Base-by-base conservation (phyloP, 805 yeast species). In the Candida berthetii region DNA sequence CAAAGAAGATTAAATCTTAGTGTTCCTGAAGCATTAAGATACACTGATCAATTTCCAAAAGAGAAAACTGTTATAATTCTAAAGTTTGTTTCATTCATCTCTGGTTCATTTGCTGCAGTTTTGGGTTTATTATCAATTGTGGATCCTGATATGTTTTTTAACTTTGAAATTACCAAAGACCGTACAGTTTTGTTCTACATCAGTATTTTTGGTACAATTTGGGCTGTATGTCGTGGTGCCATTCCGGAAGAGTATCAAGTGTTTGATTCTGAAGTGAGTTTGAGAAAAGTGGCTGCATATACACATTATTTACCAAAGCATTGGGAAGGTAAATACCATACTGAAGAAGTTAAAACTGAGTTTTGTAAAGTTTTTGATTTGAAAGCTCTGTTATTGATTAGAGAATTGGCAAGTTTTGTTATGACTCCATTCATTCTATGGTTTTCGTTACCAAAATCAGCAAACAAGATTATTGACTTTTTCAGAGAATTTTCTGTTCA, bases 261-360 rank as follows among this genome's bases (percentile, higher is more conserved):
- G n/a, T 91, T 87, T 62, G 96, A 91, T 49, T 97, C 99, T 0
- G 98, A 91, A 53, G 82, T 85, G 1, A 80, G 88, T n/a, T 60
- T 93, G 44, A 66, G 80, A 43, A 80, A 82, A 45, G 88, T 91
- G 28, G 80, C 93, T 0, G 85, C 82, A 52, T 88, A 76, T 58
- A 93, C 99, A 0, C 99, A 93, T 60, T 93, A 87, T 58, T 61
- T 88, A 39, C 99, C 99, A 0, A 71, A 71, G 20, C 76, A 80
- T 19, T 93, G 99, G 98, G 83, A 85, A 43, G 90, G 86, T 3
- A 73, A 72, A 44, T 77, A 85, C 42, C 97, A 93, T 54, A 84
- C 96, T 0, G 87, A 85, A 40, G 80, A 77, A 39, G 95, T 91
- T 5, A 88, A 88, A 60, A 69, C 68, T 48, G 95, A 91, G 54